Percentiles rank a stretch among this genome's conserved stretches.
phyloP scores from a whole-genome alignment of 768 basidiomycete species.

The Auricularia cornea region DNA sequence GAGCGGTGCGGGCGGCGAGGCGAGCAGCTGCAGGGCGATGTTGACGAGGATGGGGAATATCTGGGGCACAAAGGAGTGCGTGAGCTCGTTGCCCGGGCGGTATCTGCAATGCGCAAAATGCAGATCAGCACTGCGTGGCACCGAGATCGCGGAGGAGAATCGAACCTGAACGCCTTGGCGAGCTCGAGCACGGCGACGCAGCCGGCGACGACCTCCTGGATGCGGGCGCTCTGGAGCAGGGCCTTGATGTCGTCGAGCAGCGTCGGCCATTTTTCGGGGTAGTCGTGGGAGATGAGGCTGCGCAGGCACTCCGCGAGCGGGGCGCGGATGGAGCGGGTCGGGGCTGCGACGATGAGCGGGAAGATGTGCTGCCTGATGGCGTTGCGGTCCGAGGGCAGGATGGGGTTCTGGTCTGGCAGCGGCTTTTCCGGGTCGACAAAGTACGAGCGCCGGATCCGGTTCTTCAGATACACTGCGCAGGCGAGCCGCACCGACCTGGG shows the following conservation, averaged over 20 bases:
- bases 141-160: slow-evolving; percentile 2
- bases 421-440: slow-evolving; percentile 32
- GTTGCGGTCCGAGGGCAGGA: slow-evolving; percentile 60
- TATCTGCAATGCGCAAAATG: slow-evolving; percentile 40
- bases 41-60: slow-evolving; percentile 69
- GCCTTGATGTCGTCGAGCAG: slow-evolving; percentile 59
- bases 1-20: slow-evolving; percentile 42
- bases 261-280: slow-evolving; percentile 66
- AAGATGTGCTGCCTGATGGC: slow-evolving; percentile 64
- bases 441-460: slow-evolving; percentile 69
- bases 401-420: slow-evolving; percentile 49
- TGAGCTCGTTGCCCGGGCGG: slow-evolving; percentile 52
- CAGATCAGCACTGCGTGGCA: not conserved
- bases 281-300: slow-evolving; percentile 66
- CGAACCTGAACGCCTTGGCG: slow-evolving; percentile 66
- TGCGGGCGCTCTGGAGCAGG: slow-evolving; percentile 53
- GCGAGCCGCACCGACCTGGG: slow-evolving; percentile 74
- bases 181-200: slow-evolving; percentile 71
- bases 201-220: slow-evolving; percentile 72
- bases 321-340: slow-evolving; percentile 57
- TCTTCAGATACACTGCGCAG: slow-evolving; percentile 83
- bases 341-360: slow-evolving; percentile 58
- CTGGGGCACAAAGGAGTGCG: slow-evolving; percentile 48
- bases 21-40: slow-evolving; percentile 64
- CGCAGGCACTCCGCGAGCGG: slow-evolving; percentile 72